These are phyloP conservation scores for Hypoxylon sp. DNA, from an alignment of 2,329 filamentous ascomycete species.

Conservation along the genomic window DNA sequence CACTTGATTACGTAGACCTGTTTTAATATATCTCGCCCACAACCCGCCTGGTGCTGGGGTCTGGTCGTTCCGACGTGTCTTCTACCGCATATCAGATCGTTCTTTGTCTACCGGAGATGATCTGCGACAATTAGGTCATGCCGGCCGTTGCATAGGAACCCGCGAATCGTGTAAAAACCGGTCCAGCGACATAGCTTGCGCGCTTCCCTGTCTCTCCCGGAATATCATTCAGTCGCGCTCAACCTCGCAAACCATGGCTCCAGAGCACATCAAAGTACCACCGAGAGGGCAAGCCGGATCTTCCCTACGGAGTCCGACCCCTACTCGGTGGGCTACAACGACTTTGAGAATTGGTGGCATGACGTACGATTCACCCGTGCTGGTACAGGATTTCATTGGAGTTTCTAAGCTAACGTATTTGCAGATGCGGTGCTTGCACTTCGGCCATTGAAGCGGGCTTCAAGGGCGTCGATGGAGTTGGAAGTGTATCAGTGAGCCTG, in stretches of 20 bases:
- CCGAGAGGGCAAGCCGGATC: conserved; percentile 52
- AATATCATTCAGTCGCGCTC: conserved; percentile 16
- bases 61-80: conserved; percentile 18
- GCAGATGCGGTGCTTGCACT: conserved; percentile 91
- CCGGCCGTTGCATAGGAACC: conserved; percentile 34
- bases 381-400: background rate
- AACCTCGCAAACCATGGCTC: conserved; percentile 60
- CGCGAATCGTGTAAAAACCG: conserved; percentile 22
- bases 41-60: conserved; percentile 43
- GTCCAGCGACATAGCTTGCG: conserved; percentile 12
- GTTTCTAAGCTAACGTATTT: conserved; percentile 48
- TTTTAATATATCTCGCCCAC: conserved; percentile 32
- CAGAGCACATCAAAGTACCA: conserved; percentile 63
- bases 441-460: conserved; percentile 95
- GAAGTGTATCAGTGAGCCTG: conserved; percentile 89
- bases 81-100: conserved; percentile 1
- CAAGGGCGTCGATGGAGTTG: conserved; percentile 82
- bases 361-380: conserved; percentile 63
- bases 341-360: conserved; percentile 92
- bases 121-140: conserved; percentile 39
- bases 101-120: conserved; percentile 23
- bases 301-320: conserved; percentile 54
- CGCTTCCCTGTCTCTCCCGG: conserved; percentile 3
- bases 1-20: conserved; percentile 7
- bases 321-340: conserved; percentile 84